phyloP scores from a whole-genome alignment of 495 filamentous ascomycete species.

The Penicillium nucicola region DNA sequence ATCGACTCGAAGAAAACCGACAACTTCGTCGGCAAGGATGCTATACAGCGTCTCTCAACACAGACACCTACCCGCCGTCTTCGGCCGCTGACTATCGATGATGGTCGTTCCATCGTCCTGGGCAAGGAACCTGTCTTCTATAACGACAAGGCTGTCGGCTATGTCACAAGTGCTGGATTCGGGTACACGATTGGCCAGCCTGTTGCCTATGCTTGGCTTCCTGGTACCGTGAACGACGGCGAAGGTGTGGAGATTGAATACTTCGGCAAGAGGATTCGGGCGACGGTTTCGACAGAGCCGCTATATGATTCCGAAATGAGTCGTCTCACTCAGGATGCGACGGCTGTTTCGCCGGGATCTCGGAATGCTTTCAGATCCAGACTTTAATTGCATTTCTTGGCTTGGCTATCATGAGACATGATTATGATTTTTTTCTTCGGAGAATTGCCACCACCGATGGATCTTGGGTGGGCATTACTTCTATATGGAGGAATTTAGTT shows the following conservation, averaged over 20 bases:
- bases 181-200: slow-evolving; percentile 44
- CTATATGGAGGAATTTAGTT: too few species aligned
- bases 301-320: slow-evolving; percentile 38
- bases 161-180: slow-evolving; percentile 48
- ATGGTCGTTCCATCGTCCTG: slow-evolving; percentile 43
- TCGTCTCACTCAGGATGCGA: slow-evolving; percentile 16
- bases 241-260: slow-evolving; percentile 45
- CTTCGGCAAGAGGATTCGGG: slow-evolving; percentile 40
- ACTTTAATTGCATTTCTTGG: neutral
- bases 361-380: slow-evolving; percentile 11
- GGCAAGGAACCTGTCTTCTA: slow-evolving; percentile 50
- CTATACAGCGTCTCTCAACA: slow-evolving; percentile 26
- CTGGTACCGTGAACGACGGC: slow-evolving; percentile 29
- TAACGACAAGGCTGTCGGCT: slow-evolving; percentile 35
- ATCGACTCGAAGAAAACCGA: slow-evolving; percentile 34
- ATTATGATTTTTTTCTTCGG: too few species aligned
- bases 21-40: slow-evolving; percentile 37
- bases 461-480: too few species aligned
- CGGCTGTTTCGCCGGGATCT: neutral
- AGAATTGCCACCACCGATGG: too few species aligned
- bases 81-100: slow-evolving; percentile 41
- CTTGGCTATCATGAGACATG: too few species aligned
- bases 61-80: slow-evolving; percentile 25
- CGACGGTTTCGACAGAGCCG: slow-evolving; percentile 37
- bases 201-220: slow-evolving; percentile 46